A percentile compares a stretch with the other conserved stretches of the same genome.
phyloP scores from a whole-genome alignment of 2,329 filamentous ascomycete genomes.

The Tolypocladium paradoxum region DNA sequence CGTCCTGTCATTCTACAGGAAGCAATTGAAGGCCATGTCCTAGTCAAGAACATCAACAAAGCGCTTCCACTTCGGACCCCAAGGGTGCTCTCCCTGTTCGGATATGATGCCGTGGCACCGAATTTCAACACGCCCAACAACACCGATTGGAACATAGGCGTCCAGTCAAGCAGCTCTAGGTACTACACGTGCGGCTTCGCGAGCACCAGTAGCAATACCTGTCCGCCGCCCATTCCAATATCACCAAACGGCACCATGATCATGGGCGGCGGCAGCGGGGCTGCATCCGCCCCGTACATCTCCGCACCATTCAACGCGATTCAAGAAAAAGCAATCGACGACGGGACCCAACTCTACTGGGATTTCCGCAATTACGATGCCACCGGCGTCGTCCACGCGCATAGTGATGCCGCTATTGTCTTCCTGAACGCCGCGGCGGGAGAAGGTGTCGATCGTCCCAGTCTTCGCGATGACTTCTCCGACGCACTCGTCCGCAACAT shows the following conservation, averaged over 20 bases:
- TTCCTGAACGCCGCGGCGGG: slow-evolving; percentile 59
- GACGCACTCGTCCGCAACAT: slow-evolving; percentile 47
- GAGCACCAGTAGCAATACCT: no score
- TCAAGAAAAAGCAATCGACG: no score
- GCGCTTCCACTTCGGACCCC: slow-evolving; percentile 42
- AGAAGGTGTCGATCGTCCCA: slow-evolving; percentile 56
- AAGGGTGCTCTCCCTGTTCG: slow-evolving; percentile 45
- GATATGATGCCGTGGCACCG: slow-evolving; percentile 44
- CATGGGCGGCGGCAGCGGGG: no score
- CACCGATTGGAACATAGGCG: slow-evolving; percentile 22
- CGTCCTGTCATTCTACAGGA: slow-evolving; percentile 35
- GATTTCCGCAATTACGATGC: slow-evolving; percentile 45
- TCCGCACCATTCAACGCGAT: no score
- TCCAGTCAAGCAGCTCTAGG: no score
- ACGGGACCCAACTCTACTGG: slow-evolving; percentile 41
- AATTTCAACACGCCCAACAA: no score
- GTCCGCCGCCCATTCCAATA: no score
- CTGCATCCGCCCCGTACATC: no score
- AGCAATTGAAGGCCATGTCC: slow-evolving; percentile 51
- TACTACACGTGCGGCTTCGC: no score
- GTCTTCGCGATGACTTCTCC: slow-evolving; percentile 54
- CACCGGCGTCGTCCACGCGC: slow-evolving; percentile 25
- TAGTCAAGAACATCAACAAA: slow-evolving; percentile 49
- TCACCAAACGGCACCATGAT: no score
- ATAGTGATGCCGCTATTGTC: slow-evolving; percentile 57